Conservation (phyloP, 805 yeast species). For the Maudiozyma saulgeensis region DNA sequence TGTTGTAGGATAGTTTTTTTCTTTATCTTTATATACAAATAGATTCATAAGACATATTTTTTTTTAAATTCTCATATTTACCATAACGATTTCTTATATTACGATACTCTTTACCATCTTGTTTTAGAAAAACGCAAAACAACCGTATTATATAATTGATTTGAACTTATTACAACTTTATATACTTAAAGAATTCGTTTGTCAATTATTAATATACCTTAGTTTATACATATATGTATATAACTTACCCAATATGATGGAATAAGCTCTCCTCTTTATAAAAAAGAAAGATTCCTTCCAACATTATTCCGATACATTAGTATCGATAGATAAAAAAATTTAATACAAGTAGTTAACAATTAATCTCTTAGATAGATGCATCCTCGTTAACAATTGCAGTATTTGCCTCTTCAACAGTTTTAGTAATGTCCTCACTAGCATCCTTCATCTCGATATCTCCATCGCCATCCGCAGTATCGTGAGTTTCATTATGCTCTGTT, state of each 20-base stretch:
- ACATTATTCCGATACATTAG: background rate
- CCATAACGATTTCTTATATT: too few relatives aligned
- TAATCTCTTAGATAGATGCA: too few relatives aligned
- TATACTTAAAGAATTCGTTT: background rate
- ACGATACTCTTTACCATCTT: background rate
- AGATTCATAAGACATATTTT: background rate
- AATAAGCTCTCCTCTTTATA: too few relatives aligned
- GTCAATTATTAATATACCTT: background rate
- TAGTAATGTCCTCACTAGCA: background rate
- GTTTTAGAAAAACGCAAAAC: background rate
- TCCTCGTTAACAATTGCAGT: background rate
- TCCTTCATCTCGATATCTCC: background rate
- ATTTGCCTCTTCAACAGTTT: background rate
- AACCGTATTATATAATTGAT: background rate
- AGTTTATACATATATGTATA: background rate
- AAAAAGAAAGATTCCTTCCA: too few relatives aligned
- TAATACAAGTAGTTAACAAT: too few relatives aligned
- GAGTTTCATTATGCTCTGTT: background rate
- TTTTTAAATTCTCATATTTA: too few relatives aligned
- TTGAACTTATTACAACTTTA: background rate
- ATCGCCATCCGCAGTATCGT: conserved; percentile 1
- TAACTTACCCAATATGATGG: background rate
- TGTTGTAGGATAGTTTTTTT: conserved; percentile 36
- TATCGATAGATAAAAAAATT: too few relatives aligned
- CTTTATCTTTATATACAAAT: background rate